These are phyloP conservation scores for Linnemannia zychae DNA, from an alignment of 192 early-diverging fungal species.

Conservation along the genomic window DNA sequence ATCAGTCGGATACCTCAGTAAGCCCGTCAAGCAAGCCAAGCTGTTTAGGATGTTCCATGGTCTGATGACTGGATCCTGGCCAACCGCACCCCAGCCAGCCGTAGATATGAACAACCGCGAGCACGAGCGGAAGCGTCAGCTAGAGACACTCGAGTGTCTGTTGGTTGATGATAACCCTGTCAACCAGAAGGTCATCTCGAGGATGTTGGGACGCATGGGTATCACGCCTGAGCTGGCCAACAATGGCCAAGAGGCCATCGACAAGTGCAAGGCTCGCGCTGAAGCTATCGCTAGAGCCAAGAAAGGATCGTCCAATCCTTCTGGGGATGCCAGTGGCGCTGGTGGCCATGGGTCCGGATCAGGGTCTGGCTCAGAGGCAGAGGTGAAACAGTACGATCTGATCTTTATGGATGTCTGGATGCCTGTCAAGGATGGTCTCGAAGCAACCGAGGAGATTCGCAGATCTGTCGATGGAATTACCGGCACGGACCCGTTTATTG, in stretches of 20 bases:
- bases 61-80: constrained; percentile 52
- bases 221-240: constrained; percentile 49
- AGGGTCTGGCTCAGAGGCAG: background rate
- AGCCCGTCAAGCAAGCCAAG: constrained; percentile 53
- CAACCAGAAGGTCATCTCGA: constrained; percentile 56
- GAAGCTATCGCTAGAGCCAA: constrained; percentile 20
- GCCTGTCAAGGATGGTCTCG: constrained; percentile 53
- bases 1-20: constrained; percentile 34
- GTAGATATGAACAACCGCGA: constrained; percentile 26
- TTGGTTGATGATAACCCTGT: constrained; percentile 64
- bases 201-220: constrained; percentile 52
- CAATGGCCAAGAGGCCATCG: constrained; percentile 59
- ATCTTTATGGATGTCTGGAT: constrained; percentile 60
- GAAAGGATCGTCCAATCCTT: background rate
- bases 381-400: constrained; percentile 51
- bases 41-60: constrained; percentile 54
- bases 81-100: constrained; percentile 18
- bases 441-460: constrained; percentile 54
- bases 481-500: constrained; percentile 24
- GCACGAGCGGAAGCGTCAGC: constrained; percentile 34
- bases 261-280: constrained; percentile 33
- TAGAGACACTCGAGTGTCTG: constrained; percentile 42
- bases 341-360: background rate
- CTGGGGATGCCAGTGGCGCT: background rate
- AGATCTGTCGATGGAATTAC: constrained; percentile 32